These are phyloP conservation scores for Diutina scorzettiae DNA, from an alignment of 1,139 yeast species.

Conservation along the genomic window DNA sequence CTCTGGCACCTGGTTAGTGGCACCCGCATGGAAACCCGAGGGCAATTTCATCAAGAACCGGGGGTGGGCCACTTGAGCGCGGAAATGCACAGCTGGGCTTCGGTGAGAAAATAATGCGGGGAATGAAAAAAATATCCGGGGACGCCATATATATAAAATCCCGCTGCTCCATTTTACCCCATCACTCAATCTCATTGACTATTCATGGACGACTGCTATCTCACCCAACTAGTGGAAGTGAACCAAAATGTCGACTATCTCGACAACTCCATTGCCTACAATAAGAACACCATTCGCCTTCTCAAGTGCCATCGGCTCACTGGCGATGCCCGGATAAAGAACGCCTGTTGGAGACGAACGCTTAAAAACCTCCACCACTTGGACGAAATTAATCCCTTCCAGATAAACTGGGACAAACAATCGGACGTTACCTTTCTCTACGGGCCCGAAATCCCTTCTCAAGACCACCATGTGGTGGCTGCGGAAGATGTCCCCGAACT, in stretches of 20 bases:
- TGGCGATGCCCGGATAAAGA: constrained; percentile 20
- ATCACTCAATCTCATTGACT: neutral
- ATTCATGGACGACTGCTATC: constrained; percentile 10
- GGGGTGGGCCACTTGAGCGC: neutral
- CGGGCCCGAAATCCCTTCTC: constrained; percentile 26
- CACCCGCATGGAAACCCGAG: too few relatives aligned
- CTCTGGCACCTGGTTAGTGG: too few relatives aligned
- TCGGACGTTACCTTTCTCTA: constrained; percentile 36
- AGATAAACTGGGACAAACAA: constrained; percentile 32
- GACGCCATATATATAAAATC: neutral
- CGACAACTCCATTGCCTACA: constrained; percentile 11
- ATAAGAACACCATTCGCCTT: constrained; percentile 9
- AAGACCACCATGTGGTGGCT: constrained; percentile 6
- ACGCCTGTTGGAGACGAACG: constrained; percentile 33
- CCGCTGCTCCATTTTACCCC: neutral
- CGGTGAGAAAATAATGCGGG: too few relatives aligned
- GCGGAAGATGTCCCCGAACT: constrained; percentile 8
- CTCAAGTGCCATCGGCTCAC: constrained; percentile 10
- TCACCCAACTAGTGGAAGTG: constrained; percentile 10
- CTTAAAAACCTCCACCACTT: constrained; percentile 21
- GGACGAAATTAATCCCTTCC: constrained; percentile 21
- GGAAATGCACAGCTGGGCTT: too few relatives aligned
- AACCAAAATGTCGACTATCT: constrained; percentile 28
- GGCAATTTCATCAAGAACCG: too few relatives aligned
- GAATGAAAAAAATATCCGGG: neutral